Conservation (phyloP, 805 yeast genomes). For the Saccharomycopsis microspora region DNA sequence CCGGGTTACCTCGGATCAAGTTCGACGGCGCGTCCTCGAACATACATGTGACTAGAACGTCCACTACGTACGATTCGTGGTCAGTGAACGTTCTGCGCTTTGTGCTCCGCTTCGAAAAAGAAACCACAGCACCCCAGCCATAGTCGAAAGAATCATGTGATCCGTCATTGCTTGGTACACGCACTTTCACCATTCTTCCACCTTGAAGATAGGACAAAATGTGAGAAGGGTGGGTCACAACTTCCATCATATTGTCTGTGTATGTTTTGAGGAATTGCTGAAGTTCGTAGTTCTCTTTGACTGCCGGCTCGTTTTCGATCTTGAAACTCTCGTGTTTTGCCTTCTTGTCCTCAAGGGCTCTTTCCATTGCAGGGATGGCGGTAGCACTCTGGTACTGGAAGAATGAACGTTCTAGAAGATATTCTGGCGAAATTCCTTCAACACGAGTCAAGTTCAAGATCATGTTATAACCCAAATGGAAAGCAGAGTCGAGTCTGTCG, state of each 20-base stretch:
- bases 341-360: slow-evolving; percentile 44
- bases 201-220: slow-evolving; percentile 74
- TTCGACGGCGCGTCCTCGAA: slow-evolving; percentile 78
- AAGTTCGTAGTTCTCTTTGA: slow-evolving; percentile 76
- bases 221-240: slow-evolving; percentile 87
- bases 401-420: slow-evolving; percentile 88
- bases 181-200: slow-evolving; percentile 73
- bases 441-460: slow-evolving; percentile 90
- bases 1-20: slow-evolving; percentile 65
- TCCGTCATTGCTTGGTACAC: slow-evolving; percentile 54
- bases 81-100: slow-evolving; percentile 60
- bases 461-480: slow-evolving; percentile 97
- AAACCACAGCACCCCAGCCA: slow-evolving; percentile 94
- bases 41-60: slow-evolving; percentile 70
- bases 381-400: slow-evolving; percentile 91
- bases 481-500: slow-evolving; percentile 93
- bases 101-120: slow-evolving; percentile 57
- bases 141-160: slow-evolving; percentile 41
- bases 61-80: slow-evolving; percentile 83
- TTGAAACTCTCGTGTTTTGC: slow-evolving; percentile 34
- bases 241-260: slow-evolving; percentile 63
- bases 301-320: slow-evolving; percentile 62
- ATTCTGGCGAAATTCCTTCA: slow-evolving; percentile 97
- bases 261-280: slow-evolving; percentile 61
- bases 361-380: slow-evolving; percentile 78